Evolutionary conservation across 1,284 basidiomycete genomes (phyloP).

Genomic region (Fomitiporia mediterranea): DNA sequence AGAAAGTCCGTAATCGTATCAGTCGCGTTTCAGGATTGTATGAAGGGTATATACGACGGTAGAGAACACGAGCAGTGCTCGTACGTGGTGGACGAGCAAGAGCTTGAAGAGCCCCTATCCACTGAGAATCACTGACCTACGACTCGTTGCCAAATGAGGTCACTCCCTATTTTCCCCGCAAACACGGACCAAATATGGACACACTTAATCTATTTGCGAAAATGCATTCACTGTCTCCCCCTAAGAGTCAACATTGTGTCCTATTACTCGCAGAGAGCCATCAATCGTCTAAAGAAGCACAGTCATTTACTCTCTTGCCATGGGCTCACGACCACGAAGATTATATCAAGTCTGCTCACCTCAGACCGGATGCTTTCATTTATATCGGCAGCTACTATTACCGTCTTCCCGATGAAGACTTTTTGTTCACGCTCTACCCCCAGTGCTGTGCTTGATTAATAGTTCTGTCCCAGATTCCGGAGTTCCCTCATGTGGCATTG

Average conservation of each 20-base stretch:
- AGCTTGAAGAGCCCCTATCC: conserved; percentile 7
- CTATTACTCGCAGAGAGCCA: too few relatives aligned
- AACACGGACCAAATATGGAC: not conserved
- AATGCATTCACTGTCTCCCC: not conserved
- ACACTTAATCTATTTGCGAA: not conserved
- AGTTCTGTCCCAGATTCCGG: not conserved
- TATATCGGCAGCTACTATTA: not conserved
- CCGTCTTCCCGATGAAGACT: not conserved
- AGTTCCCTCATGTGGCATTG: not conserved
- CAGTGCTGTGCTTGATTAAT: not conserved
- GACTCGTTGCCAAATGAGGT: conserved; percentile 7
- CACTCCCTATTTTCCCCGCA: conserved; percentile 1
- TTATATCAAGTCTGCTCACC: too few relatives aligned
- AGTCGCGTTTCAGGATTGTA: not conserved
- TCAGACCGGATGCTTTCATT: not conserved
- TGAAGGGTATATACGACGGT: not conserved
- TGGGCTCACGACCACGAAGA: too few relatives aligned
- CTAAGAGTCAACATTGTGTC: not conserved
- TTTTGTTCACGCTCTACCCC: not conserved
- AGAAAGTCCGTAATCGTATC: not conserved
- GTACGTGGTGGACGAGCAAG: conserved; percentile 13
- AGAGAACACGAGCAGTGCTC: not conserved
- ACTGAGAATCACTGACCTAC: not conserved
- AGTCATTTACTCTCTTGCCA: too few relatives aligned
- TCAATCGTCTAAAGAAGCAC: too few relatives aligned